Percentiles rank a stretch among this genome's conserved stretches.
Evolutionary conservation across 345 rosid genomes (phyloP).

Genomic region (Camelina neglecta): DNA sequence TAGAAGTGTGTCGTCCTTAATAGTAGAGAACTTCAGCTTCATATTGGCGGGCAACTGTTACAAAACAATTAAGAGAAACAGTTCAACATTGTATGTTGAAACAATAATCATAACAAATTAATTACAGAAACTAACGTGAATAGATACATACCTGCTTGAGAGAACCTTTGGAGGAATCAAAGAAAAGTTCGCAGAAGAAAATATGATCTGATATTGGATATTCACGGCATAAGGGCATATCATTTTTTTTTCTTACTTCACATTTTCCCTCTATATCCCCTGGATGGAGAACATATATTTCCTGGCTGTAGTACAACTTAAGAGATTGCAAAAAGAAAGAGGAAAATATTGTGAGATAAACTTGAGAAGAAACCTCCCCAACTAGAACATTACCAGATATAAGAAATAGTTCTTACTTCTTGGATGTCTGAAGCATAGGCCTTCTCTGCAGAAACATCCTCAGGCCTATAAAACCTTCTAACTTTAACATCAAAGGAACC

Average conservation of each 20-base stretch:
- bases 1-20: conserved; percentile 51
- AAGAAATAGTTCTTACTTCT: conserved; percentile 51
- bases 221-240: conserved; percentile 53
- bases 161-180: conserved; percentile 73
- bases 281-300: conserved; percentile 45
- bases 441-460: conserved; percentile 69
- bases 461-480: conserved; percentile 69
- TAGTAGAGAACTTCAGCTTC: conserved; percentile 57
- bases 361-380: conserved; percentile 1
- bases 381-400: conserved; percentile 15
- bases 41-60: conserved; percentile 63
- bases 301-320: conserved; percentile 82
- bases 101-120: conserved; percentile 13
- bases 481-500: conserved; percentile 53
- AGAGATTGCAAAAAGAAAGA: conserved; percentile 13
- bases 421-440: conserved; percentile 66
- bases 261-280: conserved; percentile 74
- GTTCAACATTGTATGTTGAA: conserved; percentile 16
- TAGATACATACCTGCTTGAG: conserved; percentile 64
- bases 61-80: conserved; percentile 26
- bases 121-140: neutral
- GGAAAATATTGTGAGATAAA: conserved; percentile 7
- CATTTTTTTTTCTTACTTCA: conserved; percentile 77
- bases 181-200: conserved; percentile 82
- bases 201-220: conserved; percentile 63